Evolutionary conservation across 208 protist genomes (phyloP).

Genomic region (Acanthamoeba healyi): DNA sequence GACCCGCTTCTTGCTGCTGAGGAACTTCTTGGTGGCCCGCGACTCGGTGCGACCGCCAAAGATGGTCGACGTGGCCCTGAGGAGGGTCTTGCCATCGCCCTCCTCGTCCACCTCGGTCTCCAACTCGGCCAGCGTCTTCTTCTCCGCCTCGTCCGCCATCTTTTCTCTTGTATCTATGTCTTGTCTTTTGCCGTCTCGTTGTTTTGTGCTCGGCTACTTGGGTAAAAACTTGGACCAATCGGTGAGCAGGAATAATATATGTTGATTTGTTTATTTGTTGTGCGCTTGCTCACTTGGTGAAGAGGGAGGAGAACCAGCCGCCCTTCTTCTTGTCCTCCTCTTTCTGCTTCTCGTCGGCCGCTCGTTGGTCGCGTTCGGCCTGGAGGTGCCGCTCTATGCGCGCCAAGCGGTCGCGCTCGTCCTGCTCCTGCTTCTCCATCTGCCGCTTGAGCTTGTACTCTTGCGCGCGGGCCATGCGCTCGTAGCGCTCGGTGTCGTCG

Average conservation of each 20-base stretch:
- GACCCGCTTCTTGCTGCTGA: slow-evolving; percentile 43
- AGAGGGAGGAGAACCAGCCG: slow-evolving; percentile 44
- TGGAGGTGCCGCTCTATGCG: background rate
- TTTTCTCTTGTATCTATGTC: background rate
- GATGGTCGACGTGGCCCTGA: background rate
- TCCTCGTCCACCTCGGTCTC: slow-evolving; percentile 33
- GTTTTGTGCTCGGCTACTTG: background rate
- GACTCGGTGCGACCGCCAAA: slow-evolving; percentile 34
- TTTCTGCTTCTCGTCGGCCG: background rate
- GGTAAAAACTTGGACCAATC: background rate
- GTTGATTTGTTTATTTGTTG: no score
- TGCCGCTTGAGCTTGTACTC: slow-evolving; percentile 33
- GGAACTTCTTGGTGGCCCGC: slow-evolving; percentile 17
- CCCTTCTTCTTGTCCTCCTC: slow-evolving; percentile 38
- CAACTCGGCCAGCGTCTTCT: background rate
- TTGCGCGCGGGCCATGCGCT: slow-evolving; percentile 24
- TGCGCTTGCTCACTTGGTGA: background rate
- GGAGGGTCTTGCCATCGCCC: background rate
- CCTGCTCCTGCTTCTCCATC: background rate
- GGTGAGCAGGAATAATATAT: background rate
- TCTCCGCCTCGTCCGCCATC: background rate
- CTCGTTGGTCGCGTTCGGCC: background rate
- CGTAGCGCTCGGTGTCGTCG: slow-evolving; percentile 11
- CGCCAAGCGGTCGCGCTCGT: background rate
- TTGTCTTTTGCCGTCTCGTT: background rate